Evolutionary conservation across 257 asterid species (phyloP), one percentile per base, ranked within the genome.

Genomic region (Ajuga chamaepitys): DNA sequence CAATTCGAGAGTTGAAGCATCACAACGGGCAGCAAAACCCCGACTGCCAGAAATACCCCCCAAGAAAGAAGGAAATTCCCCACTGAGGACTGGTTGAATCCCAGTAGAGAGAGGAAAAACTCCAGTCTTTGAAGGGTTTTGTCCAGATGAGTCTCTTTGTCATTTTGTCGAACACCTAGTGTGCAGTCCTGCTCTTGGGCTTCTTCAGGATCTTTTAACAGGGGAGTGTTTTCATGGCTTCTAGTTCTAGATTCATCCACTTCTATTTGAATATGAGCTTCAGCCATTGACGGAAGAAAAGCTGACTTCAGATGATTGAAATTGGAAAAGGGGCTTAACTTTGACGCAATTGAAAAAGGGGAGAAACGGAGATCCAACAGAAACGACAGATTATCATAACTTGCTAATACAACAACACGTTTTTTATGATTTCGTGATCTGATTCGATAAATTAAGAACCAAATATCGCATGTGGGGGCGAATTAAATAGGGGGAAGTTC

Each of bases 1-100:
- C 95, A 84, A 62, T 77, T 77, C 17, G 85, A 82, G 52, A 88
- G 85, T 70, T 84, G 81, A 30, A 88, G 86, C 75, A 84, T 53
- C 50, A 76, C 77, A 45, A 84, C 50, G 16, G 96, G 96, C 16
- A 84, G 41, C 45, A 76, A 32, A 53, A 88, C 76, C 60, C 95
- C 95, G 22, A 88, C 70, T 1, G 73, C 52, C 80, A 83, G 56
- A 55, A 88, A 81, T 4, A 80, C 67, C 50, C 68, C 56, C 96
- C 95, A 86, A 58, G 93, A 84, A 1, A 82, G 9, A 62, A 71
- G 44, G 52, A 78, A 68, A 11, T 77, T 78, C 67, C 62, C 42
- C 21, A 81, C 72, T 7, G 91, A 70, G 56, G 82, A 41, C 71
- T 86, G 96, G 34, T 86, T 86, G 50, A 78, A 88, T 21, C 96